Evolutionary conservation across 2,329 filamentous ascomycete species (phyloP).

Genomic region (Monosporascus sp.): DNA sequence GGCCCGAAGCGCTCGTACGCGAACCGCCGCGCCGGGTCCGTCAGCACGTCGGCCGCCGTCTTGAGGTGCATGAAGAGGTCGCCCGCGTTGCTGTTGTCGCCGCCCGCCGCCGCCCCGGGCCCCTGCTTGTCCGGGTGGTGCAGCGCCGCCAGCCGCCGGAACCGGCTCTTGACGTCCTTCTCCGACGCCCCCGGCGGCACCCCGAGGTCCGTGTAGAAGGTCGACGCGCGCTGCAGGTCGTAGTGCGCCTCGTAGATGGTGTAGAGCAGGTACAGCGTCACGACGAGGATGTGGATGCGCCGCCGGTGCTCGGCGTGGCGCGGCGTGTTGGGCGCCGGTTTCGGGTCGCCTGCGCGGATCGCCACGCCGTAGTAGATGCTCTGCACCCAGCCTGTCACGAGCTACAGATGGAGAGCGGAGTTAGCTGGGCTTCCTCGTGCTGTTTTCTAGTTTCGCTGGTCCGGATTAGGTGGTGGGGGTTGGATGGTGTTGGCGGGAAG

Average conservation of each 20-base stretch:
- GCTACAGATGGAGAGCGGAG: constrained; percentile 38
- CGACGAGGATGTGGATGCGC: constrained; percentile 76
- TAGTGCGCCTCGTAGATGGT: constrained; percentile 90
- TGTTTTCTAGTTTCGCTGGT: neutral
- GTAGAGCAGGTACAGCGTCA: constrained; percentile 79
- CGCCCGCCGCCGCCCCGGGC: constrained; percentile 28
- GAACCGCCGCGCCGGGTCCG: constrained; percentile 71
- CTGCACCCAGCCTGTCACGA: constrained; percentile 73
- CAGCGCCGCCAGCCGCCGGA: constrained; percentile 66
- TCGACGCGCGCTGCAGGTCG: constrained; percentile 62
- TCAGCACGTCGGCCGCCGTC: constrained; percentile 73
- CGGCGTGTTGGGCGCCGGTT: constrained; percentile 63
- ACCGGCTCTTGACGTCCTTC: constrained; percentile 73
- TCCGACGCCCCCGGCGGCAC: constrained; percentile 66
- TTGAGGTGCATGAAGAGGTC: constrained; percentile 75
- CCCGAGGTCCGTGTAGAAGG: constrained; percentile 75
- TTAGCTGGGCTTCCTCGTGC: constrained; percentile 7
- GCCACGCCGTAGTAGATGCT: constrained; percentile 79
- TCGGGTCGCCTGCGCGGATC: constrained; percentile 82
- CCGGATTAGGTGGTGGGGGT: neutral
- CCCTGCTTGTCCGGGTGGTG: constrained; percentile 81
- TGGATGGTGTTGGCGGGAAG: constrained; percentile 4
- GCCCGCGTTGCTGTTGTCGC: constrained; percentile 19
- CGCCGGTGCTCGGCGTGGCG: constrained; percentile 70
- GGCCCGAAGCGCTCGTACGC: constrained; percentile 88